These are phyloP conservation scores for Linnemannia schmuckeri DNA, from an alignment of 192 early-diverging fungal species.

Conservation along the genomic window DNA sequence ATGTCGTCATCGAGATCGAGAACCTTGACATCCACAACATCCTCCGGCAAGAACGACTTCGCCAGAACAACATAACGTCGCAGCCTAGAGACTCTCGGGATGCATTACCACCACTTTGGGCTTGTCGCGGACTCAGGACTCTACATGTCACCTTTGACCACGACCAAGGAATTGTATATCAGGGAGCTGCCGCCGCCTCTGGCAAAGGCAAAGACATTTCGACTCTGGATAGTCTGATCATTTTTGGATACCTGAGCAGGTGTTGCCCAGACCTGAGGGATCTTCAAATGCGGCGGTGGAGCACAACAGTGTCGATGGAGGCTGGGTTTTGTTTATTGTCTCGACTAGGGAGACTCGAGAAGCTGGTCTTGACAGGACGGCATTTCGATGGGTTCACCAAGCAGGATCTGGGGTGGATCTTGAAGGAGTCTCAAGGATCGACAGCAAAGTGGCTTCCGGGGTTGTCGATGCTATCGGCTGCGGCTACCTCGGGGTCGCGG, in stretches of 20 bases:
- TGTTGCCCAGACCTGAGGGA: conserved; percentile 5
- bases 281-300: background rate
- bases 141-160: conserved; percentile 4
- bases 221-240: conserved; percentile 5
- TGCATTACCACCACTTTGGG: background rate
- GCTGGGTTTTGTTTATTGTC: conserved; percentile 14
- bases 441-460: background rate
- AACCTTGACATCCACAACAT: conserved; percentile 9
- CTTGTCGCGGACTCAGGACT: background rate
- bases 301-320: background rate
- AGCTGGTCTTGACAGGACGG: background rate
- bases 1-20: conserved; percentile 9
- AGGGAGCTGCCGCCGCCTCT: background rate
- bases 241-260: conserved; percentile 20
- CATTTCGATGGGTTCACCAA: background rate
- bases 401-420: background rate
- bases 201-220: background rate
- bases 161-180: background rate
- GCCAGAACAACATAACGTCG: background rate
- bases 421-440: background rate
- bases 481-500: background rate
- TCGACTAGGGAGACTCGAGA: background rate
- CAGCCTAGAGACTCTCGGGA: background rate
- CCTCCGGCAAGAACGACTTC: background rate
- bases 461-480: background rate